A percentile compares a stretch with the other conserved stretches of the same genome.
These are phyloP conservation scores for Protomyces lactucae-debilis DNA, from an alignment of 1,139 yeast genomes.

Conservation along the genomic window DNA sequence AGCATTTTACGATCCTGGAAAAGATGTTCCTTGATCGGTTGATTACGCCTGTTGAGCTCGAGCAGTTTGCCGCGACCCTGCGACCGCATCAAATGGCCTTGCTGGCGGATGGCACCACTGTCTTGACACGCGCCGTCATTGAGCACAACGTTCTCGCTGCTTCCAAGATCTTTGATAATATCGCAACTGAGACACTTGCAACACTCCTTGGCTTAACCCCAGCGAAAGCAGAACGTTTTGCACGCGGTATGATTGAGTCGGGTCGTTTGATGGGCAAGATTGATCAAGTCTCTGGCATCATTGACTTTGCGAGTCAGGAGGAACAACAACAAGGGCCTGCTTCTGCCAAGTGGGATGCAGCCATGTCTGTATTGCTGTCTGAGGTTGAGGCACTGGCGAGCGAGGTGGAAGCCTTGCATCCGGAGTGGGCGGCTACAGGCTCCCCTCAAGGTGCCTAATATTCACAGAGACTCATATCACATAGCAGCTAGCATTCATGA, in stretches of 20 bases:
- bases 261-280: conserved; percentile 39
- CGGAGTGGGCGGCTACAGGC: conserved; percentile 6
- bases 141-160: conserved; percentile 41
- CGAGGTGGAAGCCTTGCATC: conserved; percentile 4
- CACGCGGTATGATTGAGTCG: conserved; percentile 40
- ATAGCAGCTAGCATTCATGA: too few relatives aligned
- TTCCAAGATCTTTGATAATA: conserved; percentile 38
- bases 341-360: conserved; percentile 38
- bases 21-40: conserved; percentile 38
- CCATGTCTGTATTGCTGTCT: conserved; percentile 35
- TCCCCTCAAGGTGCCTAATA: too few relatives aligned
- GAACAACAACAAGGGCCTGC: conserved; percentile 13
- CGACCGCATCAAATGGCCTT: conserved; percentile 37
- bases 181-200: conserved; percentile 37
- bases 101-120: conserved; percentile 38
- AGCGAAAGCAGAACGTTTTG: conserved; percentile 37
- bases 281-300: conserved; percentile 39
- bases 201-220: conserved; percentile 36
- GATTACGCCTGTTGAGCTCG: conserved; percentile 37
- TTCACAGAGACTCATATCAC: too few relatives aligned
- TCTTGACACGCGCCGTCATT: conserved; percentile 38
- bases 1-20: conserved; percentile 36
- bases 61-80: conserved; percentile 35
- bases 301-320: conserved; percentile 34
- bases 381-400: conserved; percentile 34